Conservation (phyloP, 345 rosid species). For the Linum lewisii region DNA sequence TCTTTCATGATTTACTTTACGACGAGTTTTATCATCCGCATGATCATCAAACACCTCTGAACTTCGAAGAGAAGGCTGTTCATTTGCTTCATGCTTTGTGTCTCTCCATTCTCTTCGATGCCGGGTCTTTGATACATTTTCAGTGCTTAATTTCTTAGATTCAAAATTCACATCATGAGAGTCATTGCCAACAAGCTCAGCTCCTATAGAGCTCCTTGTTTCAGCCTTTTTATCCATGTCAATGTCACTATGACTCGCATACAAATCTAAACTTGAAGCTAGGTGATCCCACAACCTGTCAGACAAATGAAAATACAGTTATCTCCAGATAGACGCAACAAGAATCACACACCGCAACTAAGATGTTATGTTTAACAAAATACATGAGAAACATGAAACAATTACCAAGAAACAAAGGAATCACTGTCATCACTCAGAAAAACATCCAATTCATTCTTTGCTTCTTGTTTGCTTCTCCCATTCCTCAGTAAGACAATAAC, state of each 20-base stretch:
- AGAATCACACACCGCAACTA: not conserved
- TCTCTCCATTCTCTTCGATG: constrained; percentile 68
- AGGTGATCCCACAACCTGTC: constrained; percentile 97
- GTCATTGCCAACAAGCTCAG: constrained; percentile 24
- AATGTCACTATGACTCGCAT: constrained; percentile 37
- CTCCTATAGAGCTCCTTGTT: constrained; percentile 20
- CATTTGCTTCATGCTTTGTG: constrained; percentile 35
- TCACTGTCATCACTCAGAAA: constrained; percentile 90
- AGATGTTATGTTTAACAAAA: not conserved
- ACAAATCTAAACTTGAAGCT: constrained; percentile 48
- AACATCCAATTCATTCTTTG: constrained; percentile 72
- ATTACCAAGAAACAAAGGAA: constrained; percentile 80
- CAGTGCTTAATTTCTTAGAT: constrained; percentile 35
- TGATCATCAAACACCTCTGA: constrained; percentile 38
- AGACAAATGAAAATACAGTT: constrained; percentile 2
- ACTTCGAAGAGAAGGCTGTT: constrained; percentile 56
- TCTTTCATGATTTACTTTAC: constrained; percentile 25
- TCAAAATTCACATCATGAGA: constrained; percentile 33
- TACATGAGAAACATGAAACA: constrained; percentile 4
- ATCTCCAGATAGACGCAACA: not conserved
- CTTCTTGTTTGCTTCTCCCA: constrained; percentile 80
- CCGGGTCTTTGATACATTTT: constrained; percentile 28
- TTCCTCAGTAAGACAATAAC: constrained; percentile 81
- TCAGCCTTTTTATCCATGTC: constrained; percentile 19
- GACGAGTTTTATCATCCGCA: constrained; percentile 36